Conservation (phyloP, 441 rosid species). For the Erysimum cheiri region DNA sequence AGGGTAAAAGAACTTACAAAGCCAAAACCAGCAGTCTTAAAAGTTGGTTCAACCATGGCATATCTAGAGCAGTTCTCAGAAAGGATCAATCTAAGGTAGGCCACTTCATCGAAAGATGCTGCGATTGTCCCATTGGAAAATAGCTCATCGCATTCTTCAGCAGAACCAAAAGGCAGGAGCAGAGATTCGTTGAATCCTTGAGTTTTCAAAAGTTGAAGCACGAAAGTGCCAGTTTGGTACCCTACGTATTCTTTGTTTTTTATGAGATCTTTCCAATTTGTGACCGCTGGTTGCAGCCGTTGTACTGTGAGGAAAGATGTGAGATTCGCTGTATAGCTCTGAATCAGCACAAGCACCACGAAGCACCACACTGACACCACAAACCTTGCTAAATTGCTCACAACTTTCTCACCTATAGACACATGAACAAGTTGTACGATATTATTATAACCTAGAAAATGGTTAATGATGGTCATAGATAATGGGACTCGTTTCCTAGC, state of each 20-base stretch:
- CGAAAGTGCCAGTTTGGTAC: constrained; percentile 47
- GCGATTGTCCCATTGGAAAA: constrained; percentile 47
- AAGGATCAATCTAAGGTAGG: constrained; percentile 49
- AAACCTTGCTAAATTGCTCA: constrained; percentile 53
- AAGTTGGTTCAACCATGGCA: constrained; percentile 52
- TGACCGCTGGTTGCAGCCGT: constrained; percentile 45
- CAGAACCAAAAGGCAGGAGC: constrained; percentile 35
- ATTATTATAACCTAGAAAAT: not conserved
- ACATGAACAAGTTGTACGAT: not conserved
- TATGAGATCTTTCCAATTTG: constrained; percentile 37
- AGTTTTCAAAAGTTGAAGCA: constrained; percentile 35
- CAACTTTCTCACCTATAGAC: constrained; percentile 54
- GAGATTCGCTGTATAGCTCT: constrained; percentile 63
- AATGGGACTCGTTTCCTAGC: not conserved
- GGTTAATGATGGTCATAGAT: not conserved
- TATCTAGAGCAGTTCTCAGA: constrained; percentile 47
- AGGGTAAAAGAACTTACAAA: constrained; percentile 52
- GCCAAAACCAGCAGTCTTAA: constrained; percentile 58
- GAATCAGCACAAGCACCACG: constrained; percentile 53
- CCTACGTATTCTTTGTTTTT: constrained; percentile 49
- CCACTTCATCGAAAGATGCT: constrained; percentile 55
- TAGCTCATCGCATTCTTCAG: constrained; percentile 41
- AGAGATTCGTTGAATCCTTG: constrained; percentile 28
- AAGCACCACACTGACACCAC: constrained; percentile 61
- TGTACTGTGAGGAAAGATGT: constrained; percentile 55